A percentile compares a stretch with the other conserved stretches of the same genome.
These are phyloP conservation scores for Phialocephala sp. DNA, from an alignment of 2,329 filamentous ascomycete species.

Conservation along the genomic window DNA sequence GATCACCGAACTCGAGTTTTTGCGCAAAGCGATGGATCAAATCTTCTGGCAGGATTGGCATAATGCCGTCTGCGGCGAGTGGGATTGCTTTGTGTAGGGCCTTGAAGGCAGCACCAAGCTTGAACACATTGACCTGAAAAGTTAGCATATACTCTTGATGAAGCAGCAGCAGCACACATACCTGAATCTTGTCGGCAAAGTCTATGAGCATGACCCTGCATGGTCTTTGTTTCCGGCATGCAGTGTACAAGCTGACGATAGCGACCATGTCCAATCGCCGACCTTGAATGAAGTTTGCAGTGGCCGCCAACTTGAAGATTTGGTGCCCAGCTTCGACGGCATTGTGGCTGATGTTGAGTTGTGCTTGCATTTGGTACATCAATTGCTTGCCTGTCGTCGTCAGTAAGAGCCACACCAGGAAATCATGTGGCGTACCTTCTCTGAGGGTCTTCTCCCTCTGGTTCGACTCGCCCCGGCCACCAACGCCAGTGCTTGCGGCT, in stretches of 20 bases:
- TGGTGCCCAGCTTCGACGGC: constrained; percentile 70
- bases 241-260: constrained; percentile 89
- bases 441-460: constrained; percentile 65
- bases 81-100: constrained; percentile 75
- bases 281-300: constrained; percentile 82
- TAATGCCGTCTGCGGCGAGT: constrained; percentile 67
- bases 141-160: constrained; percentile 34
- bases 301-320: constrained; percentile 77
- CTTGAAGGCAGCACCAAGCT: constrained; percentile 89
- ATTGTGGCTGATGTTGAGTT: constrained; percentile 64
- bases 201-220: constrained; percentile 95
- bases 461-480: constrained; percentile 61
- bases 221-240: constrained; percentile 77
- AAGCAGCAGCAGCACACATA: constrained; percentile 46
- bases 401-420: not conserved
- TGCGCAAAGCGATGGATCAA: constrained; percentile 90
- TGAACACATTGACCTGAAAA: constrained; percentile 82
- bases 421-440: constrained; percentile 44
- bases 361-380: constrained; percentile 66
- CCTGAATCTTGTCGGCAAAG: constrained; percentile 79
- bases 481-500: constrained; percentile 59
- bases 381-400: constrained; percentile 52
- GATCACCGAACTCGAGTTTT: constrained; percentile 86
- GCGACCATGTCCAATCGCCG: constrained; percentile 84
- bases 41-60: constrained; percentile 83